phyloP scores from a whole-genome alignment of 164 flowering plant genomes.

The Amborella trichopoda region DNA sequence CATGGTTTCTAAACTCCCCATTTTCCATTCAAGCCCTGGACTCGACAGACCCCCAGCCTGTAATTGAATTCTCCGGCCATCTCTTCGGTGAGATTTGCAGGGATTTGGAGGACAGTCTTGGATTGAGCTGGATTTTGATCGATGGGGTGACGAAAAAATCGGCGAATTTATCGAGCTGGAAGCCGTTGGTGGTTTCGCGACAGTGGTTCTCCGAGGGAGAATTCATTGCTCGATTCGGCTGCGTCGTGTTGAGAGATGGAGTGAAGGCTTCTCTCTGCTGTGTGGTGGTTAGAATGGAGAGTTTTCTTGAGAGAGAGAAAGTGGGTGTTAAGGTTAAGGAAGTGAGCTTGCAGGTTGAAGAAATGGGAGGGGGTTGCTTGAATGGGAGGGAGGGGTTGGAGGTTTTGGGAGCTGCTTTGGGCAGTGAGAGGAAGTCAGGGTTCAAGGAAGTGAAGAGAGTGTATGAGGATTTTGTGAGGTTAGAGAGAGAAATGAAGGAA shows the following conservation, averaged over 20 bases:
- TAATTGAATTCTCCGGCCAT: too few species aligned
- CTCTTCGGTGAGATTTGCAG: conserved; percentile 17
- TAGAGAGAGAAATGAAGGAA: conserved; percentile 22
- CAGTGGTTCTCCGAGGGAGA: conserved; percentile 62
- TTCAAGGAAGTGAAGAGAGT: conserved; percentile 12
- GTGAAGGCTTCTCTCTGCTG: conserved; percentile 23
- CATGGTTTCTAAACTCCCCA: too few species aligned
- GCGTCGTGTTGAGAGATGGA: conserved; percentile 25
- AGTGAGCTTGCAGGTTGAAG: conserved; percentile 54
- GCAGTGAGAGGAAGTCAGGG: conserved; percentile 18
- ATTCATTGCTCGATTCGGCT: conserved; percentile 28
- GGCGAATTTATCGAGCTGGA: conserved; percentile 41
- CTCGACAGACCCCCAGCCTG: too few species aligned
- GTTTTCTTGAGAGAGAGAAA: conserved; percentile 24
- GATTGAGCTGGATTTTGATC: conserved; percentile 29
- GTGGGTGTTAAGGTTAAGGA: conserved; percentile 54
- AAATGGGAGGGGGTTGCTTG: conserved; percentile 53
- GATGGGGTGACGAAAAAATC: conserved; percentile 28
- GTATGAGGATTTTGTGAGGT: conserved; percentile 22
- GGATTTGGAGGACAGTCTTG: too few species aligned
- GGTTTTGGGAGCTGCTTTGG: conserved; percentile 26
- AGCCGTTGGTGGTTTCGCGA: conserved; percentile 37
- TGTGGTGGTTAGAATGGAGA: conserved; percentile 28
- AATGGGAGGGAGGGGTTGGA: conserved; percentile 47
- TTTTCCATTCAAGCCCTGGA: too few species aligned